Percentiles rank a stretch among this genome's conserved stretches.
phyloP scores from a whole-genome alignment of 2,329 filamentous ascomycete genomes.

The Pyricularia sp. region DNA sequence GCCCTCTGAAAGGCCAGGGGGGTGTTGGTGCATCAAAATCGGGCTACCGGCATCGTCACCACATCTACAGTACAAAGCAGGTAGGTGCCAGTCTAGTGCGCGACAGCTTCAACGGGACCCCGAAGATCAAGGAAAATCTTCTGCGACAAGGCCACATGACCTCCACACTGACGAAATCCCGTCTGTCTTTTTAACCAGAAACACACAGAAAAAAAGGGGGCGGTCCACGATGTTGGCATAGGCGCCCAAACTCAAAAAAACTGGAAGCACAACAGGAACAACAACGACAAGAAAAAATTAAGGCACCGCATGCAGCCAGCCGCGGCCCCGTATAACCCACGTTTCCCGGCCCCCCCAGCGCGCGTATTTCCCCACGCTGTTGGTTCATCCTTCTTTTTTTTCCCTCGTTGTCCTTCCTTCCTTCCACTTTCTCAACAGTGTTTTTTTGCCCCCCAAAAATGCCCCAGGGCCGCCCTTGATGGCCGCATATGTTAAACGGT shows the following conservation, averaged over 20 bases:
- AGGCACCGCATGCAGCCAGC: background rate
- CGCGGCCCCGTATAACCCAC: background rate
- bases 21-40: background rate
- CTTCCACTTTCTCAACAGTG: background rate
- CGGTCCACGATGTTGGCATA: background rate
- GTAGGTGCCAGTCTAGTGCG: too few relatives aligned
- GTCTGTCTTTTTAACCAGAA: background rate
- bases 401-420: background rate
- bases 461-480: background rate
- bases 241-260: background rate
- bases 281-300: background rate
- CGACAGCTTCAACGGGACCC: background rate
- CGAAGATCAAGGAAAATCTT: background rate
- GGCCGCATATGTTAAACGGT: background rate
- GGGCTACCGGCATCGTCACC: background rate
- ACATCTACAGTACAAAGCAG: too few relatives aligned
- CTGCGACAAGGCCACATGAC: background rate
- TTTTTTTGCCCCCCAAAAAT: background rate
- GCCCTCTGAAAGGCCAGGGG: conserved; percentile 29
- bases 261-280: background rate
- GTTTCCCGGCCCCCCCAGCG: background rate
- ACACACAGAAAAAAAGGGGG: background rate
- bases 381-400: background rate
- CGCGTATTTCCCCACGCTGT: background rate
- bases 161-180: background rate